phyloP scores from a whole-genome alignment of 2,329 filamentous ascomycete genomes.

The Orbilia quercus region DNA sequence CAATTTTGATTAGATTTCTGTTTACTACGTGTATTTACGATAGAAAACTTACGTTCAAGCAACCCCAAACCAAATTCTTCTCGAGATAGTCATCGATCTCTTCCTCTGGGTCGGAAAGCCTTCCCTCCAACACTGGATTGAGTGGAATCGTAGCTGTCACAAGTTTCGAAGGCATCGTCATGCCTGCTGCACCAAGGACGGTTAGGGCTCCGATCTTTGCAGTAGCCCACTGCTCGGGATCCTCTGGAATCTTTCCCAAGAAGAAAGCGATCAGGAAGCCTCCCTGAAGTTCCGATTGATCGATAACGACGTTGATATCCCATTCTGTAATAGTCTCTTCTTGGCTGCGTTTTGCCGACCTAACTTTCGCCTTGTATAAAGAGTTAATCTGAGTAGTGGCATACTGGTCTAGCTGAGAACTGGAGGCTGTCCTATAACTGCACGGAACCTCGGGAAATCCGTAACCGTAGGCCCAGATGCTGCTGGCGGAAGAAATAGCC shows the following conservation, averaged over 20 bases:
- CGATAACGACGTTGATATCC: constrained; percentile 55
- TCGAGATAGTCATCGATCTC: constrained; percentile 8
- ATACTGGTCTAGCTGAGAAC: constrained; percentile 32
- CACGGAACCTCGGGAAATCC: constrained; percentile 58
- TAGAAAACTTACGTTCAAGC: constrained; percentile 1
- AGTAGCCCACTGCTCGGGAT: constrained; percentile 4
- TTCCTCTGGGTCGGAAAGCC: neutral
- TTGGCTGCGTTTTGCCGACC: neutral
- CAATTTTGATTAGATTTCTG: neutral
- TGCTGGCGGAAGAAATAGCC: constrained; percentile 45
- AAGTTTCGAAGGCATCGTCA: constrained; percentile 5
- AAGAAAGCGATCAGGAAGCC: constrained; percentile 15
- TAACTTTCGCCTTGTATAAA: constrained; percentile 36
- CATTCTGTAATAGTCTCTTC: constrained; percentile 34
- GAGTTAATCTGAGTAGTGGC: constrained; percentile 48
- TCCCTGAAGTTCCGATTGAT: constrained; percentile 55
- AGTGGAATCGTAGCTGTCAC: constrained; percentile 6
- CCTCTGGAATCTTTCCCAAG: neutral
- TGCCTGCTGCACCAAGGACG: neutral
- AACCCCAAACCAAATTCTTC: constrained; percentile 2
- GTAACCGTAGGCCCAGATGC: constrained; percentile 57
- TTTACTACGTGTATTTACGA: neutral
- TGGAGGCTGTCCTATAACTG: constrained; percentile 9
- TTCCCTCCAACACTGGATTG: neutral
- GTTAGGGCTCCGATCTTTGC: constrained; percentile 12